Evolutionary conservation across 768 basidiomycete species (phyloP).

Genomic region (Strobilomyces dryophilus): DNA sequence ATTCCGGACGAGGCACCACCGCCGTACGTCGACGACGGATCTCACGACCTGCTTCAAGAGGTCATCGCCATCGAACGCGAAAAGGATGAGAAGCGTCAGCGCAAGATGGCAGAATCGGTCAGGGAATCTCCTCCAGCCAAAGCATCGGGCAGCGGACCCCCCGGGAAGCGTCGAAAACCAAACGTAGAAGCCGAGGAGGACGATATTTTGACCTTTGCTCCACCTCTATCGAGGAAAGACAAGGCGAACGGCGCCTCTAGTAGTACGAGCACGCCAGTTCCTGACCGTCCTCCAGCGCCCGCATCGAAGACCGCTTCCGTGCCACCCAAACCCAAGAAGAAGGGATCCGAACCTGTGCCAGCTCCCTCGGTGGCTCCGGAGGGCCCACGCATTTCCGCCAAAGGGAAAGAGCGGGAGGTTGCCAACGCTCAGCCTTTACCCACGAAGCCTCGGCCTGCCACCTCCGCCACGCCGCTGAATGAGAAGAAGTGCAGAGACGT

Average conservation of each 20-base stretch:
- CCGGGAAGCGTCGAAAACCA: constrained; percentile 57
- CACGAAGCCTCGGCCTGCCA: constrained; percentile 37
- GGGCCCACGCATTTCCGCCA: constrained; percentile 43
- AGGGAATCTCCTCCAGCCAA: constrained; percentile 36
- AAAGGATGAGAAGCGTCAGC: constrained; percentile 49
- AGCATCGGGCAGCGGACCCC: constrained; percentile 34
- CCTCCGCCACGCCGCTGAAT: constrained; percentile 54
- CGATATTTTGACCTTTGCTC: constrained; percentile 58
- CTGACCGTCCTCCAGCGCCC: constrained; percentile 29
- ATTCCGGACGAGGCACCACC: constrained; percentile 49
- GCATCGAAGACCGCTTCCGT: constrained; percentile 23
- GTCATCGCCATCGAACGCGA: constrained; percentile 76
- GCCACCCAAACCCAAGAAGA: constrained; percentile 42
- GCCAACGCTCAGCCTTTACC: constrained; percentile 31
- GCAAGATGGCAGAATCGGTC: constrained; percentile 37
- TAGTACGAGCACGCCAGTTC: constrained; percentile 40
- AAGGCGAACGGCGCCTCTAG: constrained; percentile 31
- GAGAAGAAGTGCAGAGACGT: constrained; percentile 81
- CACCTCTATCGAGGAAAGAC: constrained; percentile 55
- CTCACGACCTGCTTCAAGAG: constrained; percentile 75
- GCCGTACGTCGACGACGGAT: constrained; percentile 75
- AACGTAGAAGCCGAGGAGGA: constrained; percentile 46
- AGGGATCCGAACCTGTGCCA: constrained; percentile 28
- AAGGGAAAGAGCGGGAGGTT: constrained; percentile 74
- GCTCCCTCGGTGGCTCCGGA: constrained; percentile 17